Base-by-base conservation (phyloP, 192 early-diverging fungal species). In the Linnemannia hyalina region DNA sequence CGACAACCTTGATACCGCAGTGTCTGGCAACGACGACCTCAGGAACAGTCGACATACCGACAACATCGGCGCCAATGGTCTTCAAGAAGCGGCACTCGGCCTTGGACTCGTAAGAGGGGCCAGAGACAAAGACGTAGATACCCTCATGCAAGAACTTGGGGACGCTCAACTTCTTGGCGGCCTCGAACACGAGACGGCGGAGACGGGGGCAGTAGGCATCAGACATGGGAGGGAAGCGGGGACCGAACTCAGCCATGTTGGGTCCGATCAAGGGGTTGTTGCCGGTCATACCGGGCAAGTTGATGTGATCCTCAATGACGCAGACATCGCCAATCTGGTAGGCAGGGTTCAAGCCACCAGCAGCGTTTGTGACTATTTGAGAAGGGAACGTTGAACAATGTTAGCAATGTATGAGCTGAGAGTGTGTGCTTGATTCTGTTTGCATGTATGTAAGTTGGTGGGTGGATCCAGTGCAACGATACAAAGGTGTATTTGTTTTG, bases 31-130 rank as follows among this genome's bases (percentile, higher is more conserved):
- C 93, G 60, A 97, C 88, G 23, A 97, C 95, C 77, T 98, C 97
- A 1, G 97, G 97, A 46, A 96, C 94, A 7, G 96, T 98, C 22
- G 94, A 95, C 94, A 97, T 97, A 29, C 97, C 97, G 16, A 99
- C 94, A 60, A 93, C 92, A 87, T 98, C 97, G 18, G 92, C 97
- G 42, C 96, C 96, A 26, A 95, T 82, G 13, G 41, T 26, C 11
- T 91, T 90, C 77, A 99, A 89, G 78, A 93, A 93, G 46, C 95
- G 77, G 73, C 94, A 93, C 82, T 99, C 97, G 2, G 96, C 96
- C 69, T 95, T 89, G 5, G 96, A 96, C 87, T 99, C 98, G 79
- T 95, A 97, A n/a, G 92, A 93, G n/a, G 97, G 97, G 0, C 97
- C 97, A n/a, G 95, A 89, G 10, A 97, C 95, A 82, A 95, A 95